phyloP scores from a whole-genome alignment of 2,329 filamentous ascomycete species.

The Trichoderma sp. region DNA sequence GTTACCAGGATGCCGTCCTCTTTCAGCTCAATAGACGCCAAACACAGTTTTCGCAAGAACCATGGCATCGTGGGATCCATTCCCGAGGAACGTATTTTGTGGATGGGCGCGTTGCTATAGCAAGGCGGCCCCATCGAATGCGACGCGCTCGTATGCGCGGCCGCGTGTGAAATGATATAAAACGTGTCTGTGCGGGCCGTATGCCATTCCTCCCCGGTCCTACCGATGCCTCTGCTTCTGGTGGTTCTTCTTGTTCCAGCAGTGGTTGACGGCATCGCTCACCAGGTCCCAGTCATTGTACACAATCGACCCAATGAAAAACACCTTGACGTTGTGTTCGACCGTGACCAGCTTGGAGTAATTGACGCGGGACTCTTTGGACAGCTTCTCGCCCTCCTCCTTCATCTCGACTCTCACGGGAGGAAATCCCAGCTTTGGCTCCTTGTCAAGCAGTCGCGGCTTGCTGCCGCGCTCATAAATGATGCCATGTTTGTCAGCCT shows the following conservation, averaged over 20 bases:
- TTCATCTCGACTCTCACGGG: conserved; percentile 51
- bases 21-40: conserved; percentile 4
- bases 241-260: conserved; percentile 52
- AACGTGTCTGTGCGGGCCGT: conserved; percentile 29
- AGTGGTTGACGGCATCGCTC: conserved; percentile 50
- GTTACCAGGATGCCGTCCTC: neutral
- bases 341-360: conserved; percentile 60
- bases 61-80: conserved; percentile 7
- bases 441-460: conserved; percentile 42
- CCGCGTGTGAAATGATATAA: conserved; percentile 21
- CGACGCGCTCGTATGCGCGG: conserved; percentile 19
- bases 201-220: neutral
- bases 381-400: conserved; percentile 49
- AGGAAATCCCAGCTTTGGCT: conserved; percentile 52
- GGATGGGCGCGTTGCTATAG: conserved; percentile 31
- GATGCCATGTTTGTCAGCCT: conserved; percentile 57
- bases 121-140: conserved; percentile 25
- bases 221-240: conserved; percentile 37
- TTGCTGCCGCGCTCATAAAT: conserved; percentile 45
- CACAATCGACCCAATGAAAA: conserved; percentile 56
- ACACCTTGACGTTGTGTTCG: conserved; percentile 60
- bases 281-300: conserved; percentile 47
- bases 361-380: conserved; percentile 57
- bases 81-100: conserved; percentile 40
- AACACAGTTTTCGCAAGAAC: conserved; percentile 31